Evolutionary conservation across 1,139 yeast genomes (phyloP).

Genomic region (Pneumocystis canis): DNA sequence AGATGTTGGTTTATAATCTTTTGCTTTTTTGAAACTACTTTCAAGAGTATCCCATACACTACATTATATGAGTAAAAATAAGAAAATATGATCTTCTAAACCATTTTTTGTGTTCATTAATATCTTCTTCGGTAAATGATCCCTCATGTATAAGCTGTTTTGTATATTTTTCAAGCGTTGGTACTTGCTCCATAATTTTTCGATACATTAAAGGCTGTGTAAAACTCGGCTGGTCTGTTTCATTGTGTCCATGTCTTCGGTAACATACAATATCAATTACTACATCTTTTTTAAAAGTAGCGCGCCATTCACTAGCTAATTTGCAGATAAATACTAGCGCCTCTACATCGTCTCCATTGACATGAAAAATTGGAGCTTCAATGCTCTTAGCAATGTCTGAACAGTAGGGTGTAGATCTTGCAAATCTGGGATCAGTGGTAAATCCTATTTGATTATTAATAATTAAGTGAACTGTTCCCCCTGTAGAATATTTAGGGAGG

Average conservation of each 20-base stretch:
- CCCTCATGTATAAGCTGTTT: slow-evolving; percentile 71
- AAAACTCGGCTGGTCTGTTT: slow-evolving; percentile 97
- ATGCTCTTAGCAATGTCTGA: slow-evolving; percentile 92
- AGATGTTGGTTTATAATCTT: slow-evolving; percentile 80
- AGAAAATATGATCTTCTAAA: background rate
- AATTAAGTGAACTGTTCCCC: slow-evolving; percentile 94
- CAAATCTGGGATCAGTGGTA: slow-evolving; percentile 95
- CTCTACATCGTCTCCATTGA: slow-evolving; percentile 95
- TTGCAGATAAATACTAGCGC: slow-evolving; percentile 81
- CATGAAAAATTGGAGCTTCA: slow-evolving; percentile 98
- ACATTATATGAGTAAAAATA: background rate
- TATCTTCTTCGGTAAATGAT: slow-evolving; percentile 74
- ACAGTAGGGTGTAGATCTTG: slow-evolving; percentile 96
- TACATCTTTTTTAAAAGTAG: slow-evolving; percentile 88
- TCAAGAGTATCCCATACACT: slow-evolving; percentile 80
- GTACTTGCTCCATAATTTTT: slow-evolving; percentile 73
- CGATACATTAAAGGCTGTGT: slow-evolving; percentile 97
- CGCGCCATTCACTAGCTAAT: slow-evolving; percentile 98
- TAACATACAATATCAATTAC: slow-evolving; percentile 95
- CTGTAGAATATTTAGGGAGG: slow-evolving; percentile 90
- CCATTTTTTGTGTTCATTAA: slow-evolving; percentile 94
- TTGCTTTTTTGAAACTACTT: slow-evolving; percentile 72
- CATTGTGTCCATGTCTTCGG: slow-evolving; percentile 98
- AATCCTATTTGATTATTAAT: slow-evolving; percentile 98
- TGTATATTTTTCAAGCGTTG: slow-evolving; percentile 75